Base-by-base conservation (phyloP, 2,329 filamentous ascomycete genomes). In the Mycogone perniciosa region DNA sequence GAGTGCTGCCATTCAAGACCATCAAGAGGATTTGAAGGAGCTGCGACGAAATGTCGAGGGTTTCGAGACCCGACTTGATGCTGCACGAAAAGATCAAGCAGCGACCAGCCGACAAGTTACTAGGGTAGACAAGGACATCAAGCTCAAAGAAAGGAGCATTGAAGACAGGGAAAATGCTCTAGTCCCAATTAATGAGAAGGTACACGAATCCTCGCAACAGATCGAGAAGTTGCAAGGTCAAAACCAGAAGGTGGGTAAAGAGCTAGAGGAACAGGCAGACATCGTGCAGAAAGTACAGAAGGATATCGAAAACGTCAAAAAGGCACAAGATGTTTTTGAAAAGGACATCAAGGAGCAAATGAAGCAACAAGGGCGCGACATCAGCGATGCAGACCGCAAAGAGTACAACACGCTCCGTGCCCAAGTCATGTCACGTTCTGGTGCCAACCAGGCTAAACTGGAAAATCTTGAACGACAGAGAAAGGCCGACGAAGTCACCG, bases 11-110 rank as follows among this genome's bases (percentile, higher is more conserved):
- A 99, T 99, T 52, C 86, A 92, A 61, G 89, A 88, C 60, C 90
- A 96, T 61, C 91, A 97, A 62, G 89, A 96, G 63, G 91, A 97
- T 60, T 76, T 99, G 20, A 95, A 95, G 66, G 92, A 97, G 67
- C 88, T 90, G 64, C 85, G 88, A 47, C 88, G 93, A 44, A 90
- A 89, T 34, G 85, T 96, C 20, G 88, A 95, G 62, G 84, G 88
- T 50, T 95, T 88, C 59, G 87, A 96, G 61, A 80, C 80, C 56
- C 82, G 80, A 52, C 80, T 97, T 4, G 89, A 96, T 48, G 80
- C 84, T 30, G 90, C 92, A 11, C 86, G 88, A 58, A 85, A 84
- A 59, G 87, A 92, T n/a, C 89, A 97, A 61, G 80, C 85, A 4
- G 81, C 86, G 52, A 85, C 88, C 31, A 82, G 81, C 35, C 84